phyloP scores from a whole-genome alignment of 1,284 basidiomycete species.

The Rhodotorula sp. region DNA sequence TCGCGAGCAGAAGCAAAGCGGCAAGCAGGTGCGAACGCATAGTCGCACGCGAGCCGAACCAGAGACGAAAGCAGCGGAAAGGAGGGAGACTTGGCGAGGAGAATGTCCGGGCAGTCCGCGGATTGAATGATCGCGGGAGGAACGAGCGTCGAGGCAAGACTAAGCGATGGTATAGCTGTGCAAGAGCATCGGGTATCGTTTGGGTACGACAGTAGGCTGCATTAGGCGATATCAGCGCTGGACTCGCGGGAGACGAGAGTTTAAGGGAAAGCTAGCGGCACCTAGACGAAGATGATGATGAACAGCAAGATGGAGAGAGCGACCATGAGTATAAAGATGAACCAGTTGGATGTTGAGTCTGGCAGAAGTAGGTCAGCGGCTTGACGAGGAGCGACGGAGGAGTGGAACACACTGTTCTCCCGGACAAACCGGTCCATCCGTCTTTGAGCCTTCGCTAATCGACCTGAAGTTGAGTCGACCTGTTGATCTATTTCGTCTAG shows the following conservation, averaged over 20 bases:
- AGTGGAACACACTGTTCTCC: constrained; percentile 62
- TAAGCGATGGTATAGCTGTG: too few species aligned
- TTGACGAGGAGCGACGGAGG: too few species aligned
- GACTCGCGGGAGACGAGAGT: too few species aligned
- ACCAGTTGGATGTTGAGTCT: constrained; percentile 73
- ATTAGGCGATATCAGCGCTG: background rate
- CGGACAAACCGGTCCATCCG: constrained; percentile 75
- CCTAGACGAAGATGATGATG: constrained; percentile 56
- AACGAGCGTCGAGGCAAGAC: too few species aligned
- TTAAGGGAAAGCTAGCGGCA: background rate
- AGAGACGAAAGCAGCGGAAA: too few species aligned
- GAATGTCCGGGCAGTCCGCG: too few species aligned
- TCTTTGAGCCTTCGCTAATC: constrained; percentile 66
- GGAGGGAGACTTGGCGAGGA: too few species aligned
- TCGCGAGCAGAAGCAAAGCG: background rate
- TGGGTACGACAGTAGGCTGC: background rate
- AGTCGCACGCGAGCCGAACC: too few species aligned
- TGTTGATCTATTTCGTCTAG: constrained; percentile 72
- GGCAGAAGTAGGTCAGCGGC: background rate
- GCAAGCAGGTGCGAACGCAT: background rate
- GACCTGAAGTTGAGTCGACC: constrained; percentile 71
- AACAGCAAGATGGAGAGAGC: constrained; percentile 57
- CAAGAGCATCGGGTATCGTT: too few species aligned
- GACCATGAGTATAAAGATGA: constrained; percentile 60
- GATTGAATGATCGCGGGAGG: too few species aligned